Evolutionary conservation across 768 basidiomycete genomes (phyloP).

Genomic region (Guyanaporus albipodus): DNA sequence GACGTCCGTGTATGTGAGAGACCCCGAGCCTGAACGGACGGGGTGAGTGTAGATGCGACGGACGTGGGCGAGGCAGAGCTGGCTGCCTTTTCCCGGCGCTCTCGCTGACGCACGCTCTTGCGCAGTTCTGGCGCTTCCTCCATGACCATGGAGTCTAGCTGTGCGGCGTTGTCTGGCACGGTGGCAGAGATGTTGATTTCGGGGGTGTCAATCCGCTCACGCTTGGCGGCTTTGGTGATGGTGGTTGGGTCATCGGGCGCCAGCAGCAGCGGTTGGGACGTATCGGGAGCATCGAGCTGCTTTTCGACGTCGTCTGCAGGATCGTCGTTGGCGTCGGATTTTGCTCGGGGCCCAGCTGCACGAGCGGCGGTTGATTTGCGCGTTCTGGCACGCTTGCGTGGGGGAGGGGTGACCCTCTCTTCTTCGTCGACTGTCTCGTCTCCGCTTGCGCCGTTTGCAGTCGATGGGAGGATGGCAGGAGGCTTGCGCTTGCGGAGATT

Average conservation of each 20-base stretch:
- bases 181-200: constrained; percentile 7
- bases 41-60: constrained; percentile 29
- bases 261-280: constrained; percentile 13
- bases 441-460: constrained; percentile 34
- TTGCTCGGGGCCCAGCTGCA: constrained; percentile 4
- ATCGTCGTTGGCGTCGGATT: constrained; percentile 3
- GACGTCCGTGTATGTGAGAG: constrained; percentile 20
- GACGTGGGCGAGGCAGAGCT: constrained; percentile 24
- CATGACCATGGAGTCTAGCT: constrained; percentile 10
- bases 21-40: constrained; percentile 18
- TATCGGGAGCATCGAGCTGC: constrained; percentile 5
- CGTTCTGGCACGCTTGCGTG: constrained; percentile 29
- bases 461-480: constrained; percentile 15
- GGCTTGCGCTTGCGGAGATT: constrained; percentile 32
- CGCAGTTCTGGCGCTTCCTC: constrained; percentile 24
- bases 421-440: constrained; percentile 32
- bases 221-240: constrained; percentile 18
- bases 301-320: constrained; percentile 4
- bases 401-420: constrained; percentile 26
- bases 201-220: constrained; percentile 19
- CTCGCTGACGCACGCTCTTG: constrained; percentile 30
- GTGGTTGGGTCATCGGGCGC: constrained; percentile 11
- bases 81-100: constrained; percentile 23
- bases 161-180: constrained; percentile 9
- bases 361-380: constrained; percentile 20